phyloP scores from a whole-genome alignment of 23 red algal genomes.

The Gracilaria gracilis region DNA sequence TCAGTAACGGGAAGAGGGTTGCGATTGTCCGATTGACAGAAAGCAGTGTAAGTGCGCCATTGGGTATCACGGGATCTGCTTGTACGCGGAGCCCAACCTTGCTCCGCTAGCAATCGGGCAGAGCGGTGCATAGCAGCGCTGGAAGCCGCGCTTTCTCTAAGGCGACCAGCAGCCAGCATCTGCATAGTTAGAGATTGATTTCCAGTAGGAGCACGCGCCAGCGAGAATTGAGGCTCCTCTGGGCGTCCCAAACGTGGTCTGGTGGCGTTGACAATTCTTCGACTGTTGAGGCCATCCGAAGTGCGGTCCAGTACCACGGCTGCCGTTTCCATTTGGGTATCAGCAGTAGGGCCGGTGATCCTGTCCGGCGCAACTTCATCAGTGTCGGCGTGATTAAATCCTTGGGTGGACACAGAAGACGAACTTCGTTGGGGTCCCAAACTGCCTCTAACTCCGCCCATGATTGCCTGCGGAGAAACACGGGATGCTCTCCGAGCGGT shows the following conservation, averaged over 20 bases:
- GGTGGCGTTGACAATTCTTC: not conserved
- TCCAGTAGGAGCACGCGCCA: slow-evolving; percentile 14
- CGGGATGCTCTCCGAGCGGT: not conserved
- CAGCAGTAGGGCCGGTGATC: slow-evolving; percentile 17
- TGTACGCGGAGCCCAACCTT: slow-evolving; percentile 12
- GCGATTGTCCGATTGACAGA: not conserved
- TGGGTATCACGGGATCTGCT: not conserved
- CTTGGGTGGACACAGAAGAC: slow-evolving; percentile 5
- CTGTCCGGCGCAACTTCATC: slow-evolving; percentile 25
- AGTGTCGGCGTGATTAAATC: slow-evolving; percentile 27
- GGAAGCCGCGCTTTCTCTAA: too few species aligned
- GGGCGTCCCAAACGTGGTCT: not conserved
- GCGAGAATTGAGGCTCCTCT: not conserved
- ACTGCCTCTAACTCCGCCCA: not conserved
- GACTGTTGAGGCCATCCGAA: slow-evolving; percentile 42
- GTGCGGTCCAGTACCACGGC: not conserved
- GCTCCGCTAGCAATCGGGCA: not conserved
- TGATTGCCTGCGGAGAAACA: not conserved
- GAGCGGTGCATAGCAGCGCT: not conserved
- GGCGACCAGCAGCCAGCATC: not conserved
- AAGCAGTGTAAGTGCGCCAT: slow-evolving; percentile 7
- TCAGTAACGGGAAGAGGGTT: slow-evolving; percentile 2
- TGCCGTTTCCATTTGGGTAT: slow-evolving; percentile 26
- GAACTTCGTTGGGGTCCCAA: not conserved
- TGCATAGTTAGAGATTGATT: not conserved